Base-by-base conservation (phyloP, 2,329 filamentous ascomycete species). In the Simplicillium aogashimaense region DNA sequence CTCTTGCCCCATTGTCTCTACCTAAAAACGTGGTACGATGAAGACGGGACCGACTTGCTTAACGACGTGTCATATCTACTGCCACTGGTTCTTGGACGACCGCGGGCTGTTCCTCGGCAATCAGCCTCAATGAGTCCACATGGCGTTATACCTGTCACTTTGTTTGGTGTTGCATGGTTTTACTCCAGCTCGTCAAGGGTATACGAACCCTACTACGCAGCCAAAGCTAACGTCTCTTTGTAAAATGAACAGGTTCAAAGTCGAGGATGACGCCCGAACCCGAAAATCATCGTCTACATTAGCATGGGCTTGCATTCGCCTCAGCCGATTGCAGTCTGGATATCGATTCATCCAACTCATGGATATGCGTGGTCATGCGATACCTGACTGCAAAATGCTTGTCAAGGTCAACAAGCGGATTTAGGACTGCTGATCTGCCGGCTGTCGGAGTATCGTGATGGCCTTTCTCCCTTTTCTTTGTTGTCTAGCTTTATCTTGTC, bases 231-330 rank as follows among this genome's bases (percentile, higher is more conserved):
- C 35, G 31, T 37, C 17, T 36, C 18, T 37, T 13, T n/a, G 14
- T 25, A 18, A 29, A 32, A n/a, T 25, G n/a, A n/a, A n/a, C 45
- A 78, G 74, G 43, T 68, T 78, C 58, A 74, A 69, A 43, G 58
- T 78, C 40, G 69, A 75, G 45, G 69, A 76, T 49, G 66, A 67
- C 35, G 60, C 61, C 29, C 54, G 59, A 31, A 53, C 58, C 63
- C 20, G 20, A 35, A 60, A 64, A 37, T 54, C 54, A 46, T 58
- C 54, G 30, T 52, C 59, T 11, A 55, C 67, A 29, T 60, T 71
- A 18, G 70, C 67, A 9, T 78, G 74, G 74, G 70, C 74, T 18
- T 78, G 74, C 50, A 69, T 78, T 51, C 72, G 75, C 3, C 67
- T 79, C 11, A 74, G 78, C 55, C 70, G 74, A 31, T 64, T 79